These are phyloP conservation scores for Fennellomyces sp. DNA, from an alignment of 371 early-diverging fungal genomes.

Conservation along the genomic window DNA sequence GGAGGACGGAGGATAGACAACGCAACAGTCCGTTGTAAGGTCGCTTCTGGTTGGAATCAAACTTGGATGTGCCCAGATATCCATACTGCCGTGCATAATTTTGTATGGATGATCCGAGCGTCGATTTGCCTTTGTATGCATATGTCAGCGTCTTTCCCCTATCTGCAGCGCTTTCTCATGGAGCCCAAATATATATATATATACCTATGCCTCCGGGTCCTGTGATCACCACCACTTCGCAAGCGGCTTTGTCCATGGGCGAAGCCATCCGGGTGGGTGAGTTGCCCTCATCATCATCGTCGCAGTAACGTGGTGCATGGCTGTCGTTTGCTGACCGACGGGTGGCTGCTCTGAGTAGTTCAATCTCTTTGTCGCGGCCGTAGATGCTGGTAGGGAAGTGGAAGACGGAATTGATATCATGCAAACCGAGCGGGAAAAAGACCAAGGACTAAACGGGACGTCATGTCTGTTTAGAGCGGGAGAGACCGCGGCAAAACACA, in stretches of 20 bases:
- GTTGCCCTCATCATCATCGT: not conserved
- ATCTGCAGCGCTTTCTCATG: too few species aligned
- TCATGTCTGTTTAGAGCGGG: too few species aligned
- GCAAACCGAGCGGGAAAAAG: constrained; percentile 39
- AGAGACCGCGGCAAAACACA: too few species aligned
- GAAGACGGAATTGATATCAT: constrained; percentile 47
- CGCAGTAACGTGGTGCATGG: constrained; percentile 7
- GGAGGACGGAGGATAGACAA: constrained; percentile 41
- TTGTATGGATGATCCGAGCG: constrained; percentile 31
- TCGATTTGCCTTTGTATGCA: constrained; percentile 29
- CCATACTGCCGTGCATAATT: constrained; percentile 43
- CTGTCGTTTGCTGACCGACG: constrained; percentile 17
- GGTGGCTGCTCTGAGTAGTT: constrained; percentile 29
- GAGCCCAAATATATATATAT: not conserved
- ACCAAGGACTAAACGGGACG: constrained; percentile 20
- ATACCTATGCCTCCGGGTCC: constrained; percentile 47
- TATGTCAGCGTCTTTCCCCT: not conserved
- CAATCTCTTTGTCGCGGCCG: constrained; percentile 41
- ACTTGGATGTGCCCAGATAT: constrained; percentile 45
- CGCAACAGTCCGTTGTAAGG: constrained; percentile 46
- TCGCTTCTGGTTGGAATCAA: constrained; percentile 43
- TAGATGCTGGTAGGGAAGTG: constrained; percentile 38
- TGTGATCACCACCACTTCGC: constrained; percentile 36
- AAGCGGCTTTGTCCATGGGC: constrained; percentile 14
- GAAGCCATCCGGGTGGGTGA: constrained; percentile 6